Conservation (phyloP, 805 yeast genomes). For the Ogataea neopini region DNA sequence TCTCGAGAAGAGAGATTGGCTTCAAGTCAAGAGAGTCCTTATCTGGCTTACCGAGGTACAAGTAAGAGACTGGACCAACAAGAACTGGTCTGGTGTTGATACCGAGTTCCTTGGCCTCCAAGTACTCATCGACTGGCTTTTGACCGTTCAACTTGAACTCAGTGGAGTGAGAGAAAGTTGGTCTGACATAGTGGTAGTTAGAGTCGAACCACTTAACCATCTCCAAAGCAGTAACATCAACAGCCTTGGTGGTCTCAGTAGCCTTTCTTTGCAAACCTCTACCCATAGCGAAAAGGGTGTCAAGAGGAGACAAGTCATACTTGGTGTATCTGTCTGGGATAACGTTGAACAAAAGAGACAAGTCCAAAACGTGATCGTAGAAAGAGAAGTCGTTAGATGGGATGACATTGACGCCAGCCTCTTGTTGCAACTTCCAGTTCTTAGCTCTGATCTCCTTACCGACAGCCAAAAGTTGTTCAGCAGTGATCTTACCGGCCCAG, state of each 20-base stretch:
- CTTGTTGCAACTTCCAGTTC: slow-evolving; percentile 98
- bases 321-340: slow-evolving; percentile 97
- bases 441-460: slow-evolving; percentile 94
- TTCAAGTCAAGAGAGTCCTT: slow-evolving; percentile 94
- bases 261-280: slow-evolving; percentile 99
- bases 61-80: slow-evolving; percentile 95
- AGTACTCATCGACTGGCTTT: slow-evolving; percentile 96
- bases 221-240: slow-evolving; percentile 97
- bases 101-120: slow-evolving; percentile 97
- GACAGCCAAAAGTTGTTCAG: slow-evolving; percentile 83
- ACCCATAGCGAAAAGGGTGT: slow-evolving; percentile 98
- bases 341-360: slow-evolving; percentile 89
- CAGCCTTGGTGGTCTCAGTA: slow-evolving; percentile 81
- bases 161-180: slow-evolving; percentile 94
- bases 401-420: slow-evolving; percentile 94
- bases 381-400: slow-evolving; percentile 97
- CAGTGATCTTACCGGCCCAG: slow-evolving; percentile 93
- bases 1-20: slow-evolving; percentile 86
- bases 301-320: slow-evolving; percentile 84
- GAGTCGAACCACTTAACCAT: slow-evolving; percentile 99
- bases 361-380: slow-evolving; percentile 96
- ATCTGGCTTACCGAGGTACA: slow-evolving; percentile 96
- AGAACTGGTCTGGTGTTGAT: slow-evolving; percentile 96
- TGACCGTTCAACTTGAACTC: slow-evolving; percentile 93
- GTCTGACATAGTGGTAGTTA: slow-evolving; percentile 99